A percentile compares a stretch with the other conserved stretches of the same genome.
phyloP scores from a whole-genome alignment of 2,329 filamentous ascomycete species.

The Cladosporium velox region DNA sequence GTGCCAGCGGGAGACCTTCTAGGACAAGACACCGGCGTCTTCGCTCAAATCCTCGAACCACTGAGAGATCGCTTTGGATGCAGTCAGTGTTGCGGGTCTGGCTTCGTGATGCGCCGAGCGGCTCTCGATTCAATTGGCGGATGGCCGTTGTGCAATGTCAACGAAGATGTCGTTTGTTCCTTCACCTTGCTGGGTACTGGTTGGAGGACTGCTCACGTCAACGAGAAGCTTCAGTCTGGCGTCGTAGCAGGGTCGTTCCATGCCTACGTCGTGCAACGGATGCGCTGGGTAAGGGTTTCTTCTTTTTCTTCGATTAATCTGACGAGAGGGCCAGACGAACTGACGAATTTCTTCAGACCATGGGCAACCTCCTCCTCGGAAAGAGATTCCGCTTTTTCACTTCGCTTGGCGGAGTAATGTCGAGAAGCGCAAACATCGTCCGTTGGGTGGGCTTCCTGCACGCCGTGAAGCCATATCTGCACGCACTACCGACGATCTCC shows the following conservation, averaged over 20 bases:
- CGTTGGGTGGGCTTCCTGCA: background rate
- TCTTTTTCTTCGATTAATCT: background rate
- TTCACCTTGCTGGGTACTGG: background rate
- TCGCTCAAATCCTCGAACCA: conserved; percentile 2
- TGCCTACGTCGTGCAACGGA: conserved; percentile 4
- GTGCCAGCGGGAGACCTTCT: conserved; percentile 1
- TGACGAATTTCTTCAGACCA: background rate
- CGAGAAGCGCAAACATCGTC: background rate
- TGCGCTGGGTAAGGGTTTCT: conserved; percentile 11
- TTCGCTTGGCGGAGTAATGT: too few species aligned
- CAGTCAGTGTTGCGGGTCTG: conserved; percentile 16
- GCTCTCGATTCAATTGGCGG: conserved; percentile 13
- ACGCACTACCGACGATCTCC: background rate
- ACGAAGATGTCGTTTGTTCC: conserved; percentile 15
- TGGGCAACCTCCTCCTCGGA: background rate
- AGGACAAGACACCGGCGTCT: background rate
- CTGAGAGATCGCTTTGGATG: conserved; percentile 1
- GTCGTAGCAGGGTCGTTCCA: conserved; percentile 12
- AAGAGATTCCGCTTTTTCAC: background rate
- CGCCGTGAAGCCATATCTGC: background rate
- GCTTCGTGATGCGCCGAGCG: conserved; percentile 6
- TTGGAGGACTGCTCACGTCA: conserved; percentile 5
- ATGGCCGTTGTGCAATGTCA: conserved; percentile 3
- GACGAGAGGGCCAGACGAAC: background rate
- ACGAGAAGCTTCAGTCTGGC: conserved; percentile 9